A percentile compares a stretch with the other conserved stretches of the same genome.
phyloP scores from a whole-genome alignment of 2,329 filamentous ascomycete species.

The Meredithiella fracta region DNA sequence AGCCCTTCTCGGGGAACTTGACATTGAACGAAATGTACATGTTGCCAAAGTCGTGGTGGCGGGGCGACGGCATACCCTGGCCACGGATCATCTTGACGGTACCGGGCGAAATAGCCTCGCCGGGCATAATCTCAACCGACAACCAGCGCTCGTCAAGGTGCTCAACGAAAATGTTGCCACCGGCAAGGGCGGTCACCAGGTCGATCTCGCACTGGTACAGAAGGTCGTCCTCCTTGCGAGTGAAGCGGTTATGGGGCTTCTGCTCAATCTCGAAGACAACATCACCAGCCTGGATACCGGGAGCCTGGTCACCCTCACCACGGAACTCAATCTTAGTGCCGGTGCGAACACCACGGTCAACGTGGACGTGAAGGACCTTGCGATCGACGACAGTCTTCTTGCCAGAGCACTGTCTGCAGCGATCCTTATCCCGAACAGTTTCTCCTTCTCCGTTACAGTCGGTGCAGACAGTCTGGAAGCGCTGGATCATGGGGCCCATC shows the following conservation, averaged over 20 bases:
- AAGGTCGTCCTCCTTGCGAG: slow-evolving; percentile 87
- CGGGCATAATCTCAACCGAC: slow-evolving; percentile 78
- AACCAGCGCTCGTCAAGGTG: slow-evolving; percentile 96
- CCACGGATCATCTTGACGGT: slow-evolving; percentile 86
- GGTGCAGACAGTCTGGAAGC: slow-evolving; percentile 97
- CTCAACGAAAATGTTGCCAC: slow-evolving; percentile 81
- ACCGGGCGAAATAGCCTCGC: slow-evolving; percentile 89
- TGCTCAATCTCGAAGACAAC: slow-evolving; percentile 98
- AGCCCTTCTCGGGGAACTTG: slow-evolving; percentile 79
- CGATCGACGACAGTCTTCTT: slow-evolving; percentile 98
- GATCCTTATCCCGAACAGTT: slow-evolving; percentile 90
- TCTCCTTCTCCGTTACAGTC: slow-evolving; percentile 97
- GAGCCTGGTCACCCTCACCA: slow-evolving; percentile 90
- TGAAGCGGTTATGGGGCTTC: slow-evolving; percentile 93
- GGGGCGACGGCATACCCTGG: slow-evolving; percentile 92
- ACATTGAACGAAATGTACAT: slow-evolving; percentile 95
- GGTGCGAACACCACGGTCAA: slow-evolving; percentile 83
- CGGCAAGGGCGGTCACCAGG: slow-evolving; percentile 82
- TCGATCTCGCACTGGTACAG: slow-evolving; percentile 94
- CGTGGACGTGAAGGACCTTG: slow-evolving; percentile 95
- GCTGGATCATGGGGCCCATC: slow-evolving; percentile 99
- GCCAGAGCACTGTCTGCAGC: slow-evolving; percentile 88
- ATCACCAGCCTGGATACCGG: slow-evolving; percentile 82
- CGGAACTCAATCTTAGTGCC: slow-evolving; percentile 96
- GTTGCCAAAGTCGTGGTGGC: slow-evolving; percentile 91